Conservation (phyloP, 139 green algal genomes). For the Klebsormidium nitens region DNA sequence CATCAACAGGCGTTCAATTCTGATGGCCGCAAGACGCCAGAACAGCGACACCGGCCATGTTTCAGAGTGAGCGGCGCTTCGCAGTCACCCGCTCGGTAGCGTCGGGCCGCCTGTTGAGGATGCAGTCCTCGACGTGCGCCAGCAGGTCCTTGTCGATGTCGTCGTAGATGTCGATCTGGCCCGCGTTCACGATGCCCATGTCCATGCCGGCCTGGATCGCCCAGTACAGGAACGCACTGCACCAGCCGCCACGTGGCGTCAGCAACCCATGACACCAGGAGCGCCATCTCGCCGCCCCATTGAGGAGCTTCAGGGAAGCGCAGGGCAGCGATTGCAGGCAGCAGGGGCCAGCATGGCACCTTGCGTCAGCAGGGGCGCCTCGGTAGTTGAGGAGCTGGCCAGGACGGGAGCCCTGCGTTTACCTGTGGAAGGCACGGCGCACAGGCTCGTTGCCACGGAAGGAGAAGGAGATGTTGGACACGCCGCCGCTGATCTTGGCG, state of each 20-base stretch:
- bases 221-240: constrained; percentile 93
- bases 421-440: constrained; percentile 83
- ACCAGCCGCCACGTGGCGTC: too few relatives aligned
- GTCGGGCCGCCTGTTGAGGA: constrained; percentile 95
- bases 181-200: constrained; percentile 98
- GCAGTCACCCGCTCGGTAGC: constrained; percentile 92
- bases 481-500: constrained; percentile 89
- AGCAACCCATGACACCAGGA: too few relatives aligned
- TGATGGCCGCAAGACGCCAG: too few relatives aligned
- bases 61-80: constrained; percentile 83
- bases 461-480: constrained; percentile 97
- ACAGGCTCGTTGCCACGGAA: constrained; percentile 97
- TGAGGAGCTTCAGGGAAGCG: too few relatives aligned
- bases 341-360: too few relatives aligned
- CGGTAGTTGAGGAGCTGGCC: too few relatives aligned
- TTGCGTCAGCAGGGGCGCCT: too few relatives aligned
- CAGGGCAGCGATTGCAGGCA: too few relatives aligned
- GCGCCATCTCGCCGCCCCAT: too few relatives aligned
- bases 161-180: constrained; percentile 89
- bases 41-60: too few relatives aligned
- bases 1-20: too few relatives aligned
- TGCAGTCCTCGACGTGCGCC: constrained; percentile 92
- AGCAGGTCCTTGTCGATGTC: constrained; percentile 98
- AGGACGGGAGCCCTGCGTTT: too few relatives aligned
- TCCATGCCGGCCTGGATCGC: constrained; percentile 94